These are phyloP conservation scores for Paracoccidioides lutzii DNA, from an alignment of 2,329 filamentous ascomycete species.

Conservation along the genomic window DNA sequence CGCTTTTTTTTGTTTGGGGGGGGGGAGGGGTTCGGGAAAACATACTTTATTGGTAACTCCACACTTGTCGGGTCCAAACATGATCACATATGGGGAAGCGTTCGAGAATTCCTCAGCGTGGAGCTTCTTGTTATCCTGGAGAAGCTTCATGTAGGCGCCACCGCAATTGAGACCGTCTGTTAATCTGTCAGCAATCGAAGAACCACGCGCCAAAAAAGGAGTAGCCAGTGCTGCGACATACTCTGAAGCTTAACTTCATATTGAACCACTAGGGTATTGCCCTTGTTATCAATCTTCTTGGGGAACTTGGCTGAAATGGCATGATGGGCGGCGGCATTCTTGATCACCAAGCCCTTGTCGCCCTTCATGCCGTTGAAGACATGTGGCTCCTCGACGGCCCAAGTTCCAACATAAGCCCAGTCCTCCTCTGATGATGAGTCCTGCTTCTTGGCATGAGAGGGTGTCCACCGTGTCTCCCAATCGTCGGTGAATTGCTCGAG, in stretches of 20 bases:
- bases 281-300: conserved; percentile 93
- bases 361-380: conserved; percentile 86
- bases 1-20: too few species aligned
- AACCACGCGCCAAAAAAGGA: not conserved
- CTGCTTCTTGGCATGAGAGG: conserved; percentile 94
- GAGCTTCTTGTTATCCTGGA: conserved; percentile 93
- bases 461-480: conserved; percentile 89
- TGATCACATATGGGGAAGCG: conserved; percentile 94
- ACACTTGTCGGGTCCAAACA: conserved; percentile 99
- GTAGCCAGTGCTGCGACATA: conserved; percentile 39
- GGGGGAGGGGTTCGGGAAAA: not conserved
- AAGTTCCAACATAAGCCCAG: conserved; percentile 95
- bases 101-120: conserved; percentile 98
- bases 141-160: conserved; percentile 97
- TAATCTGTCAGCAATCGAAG: conserved; percentile 21
- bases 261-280: conserved; percentile 91
- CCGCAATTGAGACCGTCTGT: conserved; percentile 89
- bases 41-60: conserved; percentile 93
- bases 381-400: conserved; percentile 87
- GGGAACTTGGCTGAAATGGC: conserved; percentile 98
- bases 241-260: conserved; percentile 99
- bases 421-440: conserved; percentile 69
- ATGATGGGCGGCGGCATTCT: conserved; percentile 95
- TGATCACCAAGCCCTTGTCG: conserved; percentile 93
- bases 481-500: conserved; percentile 96